Evolutionary conservation across 1,139 yeast species (phyloP).

Genomic region (Geotrichum siamense): DNA sequence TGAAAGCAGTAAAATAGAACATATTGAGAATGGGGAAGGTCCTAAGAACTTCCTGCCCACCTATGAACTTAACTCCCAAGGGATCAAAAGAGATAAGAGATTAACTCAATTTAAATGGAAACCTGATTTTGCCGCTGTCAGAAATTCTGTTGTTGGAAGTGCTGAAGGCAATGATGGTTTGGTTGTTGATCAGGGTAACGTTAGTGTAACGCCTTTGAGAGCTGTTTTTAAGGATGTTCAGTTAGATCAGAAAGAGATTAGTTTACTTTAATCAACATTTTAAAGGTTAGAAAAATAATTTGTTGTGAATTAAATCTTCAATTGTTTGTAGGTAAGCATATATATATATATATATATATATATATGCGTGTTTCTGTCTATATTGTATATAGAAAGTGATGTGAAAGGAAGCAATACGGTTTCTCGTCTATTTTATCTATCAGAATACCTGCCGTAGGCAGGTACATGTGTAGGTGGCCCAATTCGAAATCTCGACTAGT

Average conservation of each 20-base stretch:
- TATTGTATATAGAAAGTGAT: too few species aligned
- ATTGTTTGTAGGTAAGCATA: too few species aligned
- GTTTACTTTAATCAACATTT: not conserved
- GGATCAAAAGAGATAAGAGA: constrained; percentile 16
- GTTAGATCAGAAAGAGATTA: constrained; percentile 48
- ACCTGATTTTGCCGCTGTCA: constrained; percentile 72
- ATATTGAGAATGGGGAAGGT: constrained; percentile 8
- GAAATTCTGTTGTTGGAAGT: constrained; percentile 50
- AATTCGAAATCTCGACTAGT: too few species aligned
- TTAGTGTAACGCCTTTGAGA: constrained; percentile 74
- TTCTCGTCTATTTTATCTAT: too few species aligned
- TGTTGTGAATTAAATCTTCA: too few species aligned
- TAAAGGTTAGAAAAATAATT: too few species aligned
- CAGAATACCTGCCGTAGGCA: too few species aligned
- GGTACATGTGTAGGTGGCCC: too few species aligned
- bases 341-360: too few species aligned
- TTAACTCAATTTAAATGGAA: constrained; percentile 57
- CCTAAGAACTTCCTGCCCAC: constrained; percentile 14
- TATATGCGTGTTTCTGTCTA: too few species aligned
- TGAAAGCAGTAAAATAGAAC: constrained; percentile 4
- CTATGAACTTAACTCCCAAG: constrained; percentile 11
- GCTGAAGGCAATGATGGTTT: constrained; percentile 45
- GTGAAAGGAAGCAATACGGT: too few species aligned
- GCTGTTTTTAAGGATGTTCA: constrained; percentile 64
- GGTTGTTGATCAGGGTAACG: constrained; percentile 38